Percentiles rank a stretch among this genome's conserved stretches.
Conservation (phyloP, 768 basidiomycete genomes). For the Boletus reticuloceps region DNA sequence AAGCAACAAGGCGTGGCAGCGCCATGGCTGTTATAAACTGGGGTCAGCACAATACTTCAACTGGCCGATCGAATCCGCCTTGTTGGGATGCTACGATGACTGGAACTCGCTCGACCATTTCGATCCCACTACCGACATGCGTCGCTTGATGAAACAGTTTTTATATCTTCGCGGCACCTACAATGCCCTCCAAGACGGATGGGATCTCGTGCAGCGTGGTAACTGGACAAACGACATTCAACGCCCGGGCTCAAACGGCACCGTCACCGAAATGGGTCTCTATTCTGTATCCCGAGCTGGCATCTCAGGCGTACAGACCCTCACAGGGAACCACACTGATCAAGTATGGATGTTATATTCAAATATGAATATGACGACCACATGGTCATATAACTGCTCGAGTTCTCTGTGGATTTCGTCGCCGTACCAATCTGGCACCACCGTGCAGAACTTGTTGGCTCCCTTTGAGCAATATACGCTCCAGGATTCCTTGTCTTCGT, state of each 20-base stretch:
- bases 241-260: conserved; percentile 82
- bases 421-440: conserved; percentile 61
- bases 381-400: conserved; percentile 63
- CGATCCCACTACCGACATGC: conserved; percentile 79
- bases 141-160: conserved; percentile 74
- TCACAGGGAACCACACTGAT: conserved; percentile 57
- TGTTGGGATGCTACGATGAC: conserved; percentile 83
- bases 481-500: conserved; percentile 61
- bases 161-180: conserved; percentile 66
- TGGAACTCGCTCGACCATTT: conserved; percentile 96
- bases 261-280: conserved; percentile 81
- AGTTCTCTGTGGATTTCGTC: conserved; percentile 69
- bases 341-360: conserved; percentile 84
- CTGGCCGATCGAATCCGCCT: conserved; percentile 76
- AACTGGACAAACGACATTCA: conserved; percentile 82
- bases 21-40: conserved; percentile 88
- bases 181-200: conserved; percentile 81
- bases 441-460: conserved; percentile 71
- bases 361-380: conserved; percentile 75
- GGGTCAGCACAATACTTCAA: conserved; percentile 94
- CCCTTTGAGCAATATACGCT: conserved; percentile 83
- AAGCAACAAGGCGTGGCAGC: conserved; percentile 81
- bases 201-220: conserved; percentile 75
- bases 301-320: conserved; percentile 55
- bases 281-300: conserved; percentile 77